These are phyloP conservation scores for Aspergillus sp. DNA, from an alignment of 2,329 filamentous ascomycete species.

Conservation along the genomic window DNA sequence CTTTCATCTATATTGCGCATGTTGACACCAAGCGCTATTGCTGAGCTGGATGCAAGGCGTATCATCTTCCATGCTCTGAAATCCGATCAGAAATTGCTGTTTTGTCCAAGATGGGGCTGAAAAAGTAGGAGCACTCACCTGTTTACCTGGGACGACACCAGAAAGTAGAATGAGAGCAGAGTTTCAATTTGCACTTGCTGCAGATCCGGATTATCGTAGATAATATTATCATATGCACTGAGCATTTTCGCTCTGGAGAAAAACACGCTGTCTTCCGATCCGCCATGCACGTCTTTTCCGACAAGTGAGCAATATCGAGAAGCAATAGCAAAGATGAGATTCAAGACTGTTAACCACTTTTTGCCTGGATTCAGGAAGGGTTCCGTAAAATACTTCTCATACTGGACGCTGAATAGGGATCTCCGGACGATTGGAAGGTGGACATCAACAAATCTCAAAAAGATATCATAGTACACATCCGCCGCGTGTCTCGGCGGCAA, in stretches of 20 bases:
- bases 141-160: constrained; percentile 22
- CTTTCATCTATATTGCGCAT: constrained; percentile 28
- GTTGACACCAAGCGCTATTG: constrained; percentile 33
- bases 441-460: constrained; percentile 29
- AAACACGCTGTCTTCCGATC: constrained; percentile 26
- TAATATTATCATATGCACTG: constrained; percentile 21
- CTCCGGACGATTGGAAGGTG: constrained; percentile 34
- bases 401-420: constrained; percentile 29
- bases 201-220: constrained; percentile 30
- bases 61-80: constrained; percentile 28
- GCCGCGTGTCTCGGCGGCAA: not conserved
- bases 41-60: constrained; percentile 31
- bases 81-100: not conserved
- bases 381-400: constrained; percentile 20
- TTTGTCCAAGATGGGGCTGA: no score
- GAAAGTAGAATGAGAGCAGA: constrained; percentile 28
- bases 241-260: constrained; percentile 31
- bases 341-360: constrained; percentile 34
- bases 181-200: constrained; percentile 35
- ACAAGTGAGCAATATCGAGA: constrained; percentile 26
- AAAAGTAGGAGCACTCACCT: constrained; percentile 6
- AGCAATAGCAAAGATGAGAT: constrained; percentile 35
- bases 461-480: constrained; percentile 9
- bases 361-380: constrained; percentile 20
- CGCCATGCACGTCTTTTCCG: constrained; percentile 18